Evolutionary conservation across 2,329 filamentous ascomycete species (phyloP).

Genomic region (Fusarium sp.): DNA sequence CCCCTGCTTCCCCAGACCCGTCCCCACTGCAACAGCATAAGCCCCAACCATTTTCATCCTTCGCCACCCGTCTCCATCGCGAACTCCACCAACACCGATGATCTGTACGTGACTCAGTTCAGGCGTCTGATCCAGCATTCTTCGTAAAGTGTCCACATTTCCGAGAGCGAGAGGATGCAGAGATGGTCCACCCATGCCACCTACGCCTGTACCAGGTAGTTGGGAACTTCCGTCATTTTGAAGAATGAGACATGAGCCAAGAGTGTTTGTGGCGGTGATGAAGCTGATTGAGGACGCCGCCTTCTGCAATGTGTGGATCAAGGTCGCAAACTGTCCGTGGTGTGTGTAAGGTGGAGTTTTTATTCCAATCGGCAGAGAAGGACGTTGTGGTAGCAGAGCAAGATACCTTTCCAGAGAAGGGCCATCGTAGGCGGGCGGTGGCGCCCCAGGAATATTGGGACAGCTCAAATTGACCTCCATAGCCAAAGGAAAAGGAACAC

Average conservation of each 20-base stretch:
- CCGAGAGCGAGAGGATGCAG: constrained; percentile 80
- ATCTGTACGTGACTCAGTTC: constrained; percentile 66
- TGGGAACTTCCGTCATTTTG: constrained; percentile 51
- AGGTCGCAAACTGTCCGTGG: constrained; percentile 68
- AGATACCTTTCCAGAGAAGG: constrained; percentile 66
- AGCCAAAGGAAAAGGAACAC: constrained; percentile 64
- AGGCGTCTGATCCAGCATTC: constrained; percentile 63
- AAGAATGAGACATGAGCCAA: constrained; percentile 75
- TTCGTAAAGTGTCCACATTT: constrained; percentile 76
- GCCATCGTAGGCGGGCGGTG: constrained; percentile 76
- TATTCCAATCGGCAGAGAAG: constrained; percentile 64
- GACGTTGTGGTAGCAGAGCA: constrained; percentile 52
- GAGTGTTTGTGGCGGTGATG: constrained; percentile 78
- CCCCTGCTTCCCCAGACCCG: constrained; percentile 73
- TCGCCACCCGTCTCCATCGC: constrained; percentile 68
- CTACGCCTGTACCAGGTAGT: constrained; percentile 68
- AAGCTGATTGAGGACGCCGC: constrained; percentile 64
- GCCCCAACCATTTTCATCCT: constrained; percentile 77
- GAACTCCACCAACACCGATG: constrained; percentile 79
- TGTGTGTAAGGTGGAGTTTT: constrained; percentile 85
- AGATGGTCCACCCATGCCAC: constrained; percentile 77
- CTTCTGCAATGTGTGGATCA: constrained; percentile 63
- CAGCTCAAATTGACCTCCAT: constrained; percentile 84
- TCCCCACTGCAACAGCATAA: constrained; percentile 73
- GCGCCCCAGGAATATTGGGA: constrained; percentile 75